phyloP scores from a whole-genome alignment of 805 yeast species.

The Torulaspora indica region DNA sequence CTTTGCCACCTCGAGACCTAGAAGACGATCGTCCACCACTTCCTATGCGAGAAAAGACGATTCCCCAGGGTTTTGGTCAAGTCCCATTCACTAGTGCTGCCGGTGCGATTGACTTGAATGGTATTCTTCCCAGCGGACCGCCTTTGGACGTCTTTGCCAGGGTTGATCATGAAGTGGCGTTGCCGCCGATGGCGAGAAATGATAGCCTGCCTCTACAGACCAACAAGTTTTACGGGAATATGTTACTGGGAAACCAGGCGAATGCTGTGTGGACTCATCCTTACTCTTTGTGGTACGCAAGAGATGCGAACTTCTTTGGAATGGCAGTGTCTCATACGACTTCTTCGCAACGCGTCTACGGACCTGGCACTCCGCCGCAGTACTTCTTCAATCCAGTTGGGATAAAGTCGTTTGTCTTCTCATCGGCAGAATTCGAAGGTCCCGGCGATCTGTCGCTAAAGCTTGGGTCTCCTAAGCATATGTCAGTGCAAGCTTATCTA shows the following conservation, averaged over 20 bases:
- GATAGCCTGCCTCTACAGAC: constrained; percentile 53
- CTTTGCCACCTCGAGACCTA: constrained; percentile 3
- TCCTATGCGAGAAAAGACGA: background rate
- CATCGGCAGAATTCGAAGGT: constrained; percentile 41
- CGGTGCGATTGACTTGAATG: constrained; percentile 37
- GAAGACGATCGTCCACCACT: constrained; percentile 13
- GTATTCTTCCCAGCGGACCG: constrained; percentile 40
- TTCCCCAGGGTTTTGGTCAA: background rate
- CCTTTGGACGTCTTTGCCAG: constrained; percentile 43
- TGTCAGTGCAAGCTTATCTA: constrained; percentile 35
- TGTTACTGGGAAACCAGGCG: constrained; percentile 61
- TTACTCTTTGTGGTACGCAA: constrained; percentile 65
- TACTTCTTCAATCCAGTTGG: constrained; percentile 67
- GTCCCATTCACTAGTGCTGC: background rate
- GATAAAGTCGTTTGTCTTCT: constrained; percentile 53
- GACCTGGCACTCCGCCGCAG: constrained; percentile 53
- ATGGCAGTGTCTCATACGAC: constrained; percentile 63
- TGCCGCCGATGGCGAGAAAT: constrained; percentile 28
- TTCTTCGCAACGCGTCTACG: constrained; percentile 58
- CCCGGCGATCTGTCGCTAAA: constrained; percentile 26
- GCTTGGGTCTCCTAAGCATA: constrained; percentile 31
- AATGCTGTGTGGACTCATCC: constrained; percentile 81
- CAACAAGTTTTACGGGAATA: constrained; percentile 72
- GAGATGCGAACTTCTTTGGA: constrained; percentile 47
- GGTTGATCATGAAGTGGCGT: constrained; percentile 27